Percentiles rank a stretch among this genome's conserved stretches.
Evolutionary conservation across 768 basidiomycete species (phyloP).

Genomic region (Auricularia sp.): DNA sequence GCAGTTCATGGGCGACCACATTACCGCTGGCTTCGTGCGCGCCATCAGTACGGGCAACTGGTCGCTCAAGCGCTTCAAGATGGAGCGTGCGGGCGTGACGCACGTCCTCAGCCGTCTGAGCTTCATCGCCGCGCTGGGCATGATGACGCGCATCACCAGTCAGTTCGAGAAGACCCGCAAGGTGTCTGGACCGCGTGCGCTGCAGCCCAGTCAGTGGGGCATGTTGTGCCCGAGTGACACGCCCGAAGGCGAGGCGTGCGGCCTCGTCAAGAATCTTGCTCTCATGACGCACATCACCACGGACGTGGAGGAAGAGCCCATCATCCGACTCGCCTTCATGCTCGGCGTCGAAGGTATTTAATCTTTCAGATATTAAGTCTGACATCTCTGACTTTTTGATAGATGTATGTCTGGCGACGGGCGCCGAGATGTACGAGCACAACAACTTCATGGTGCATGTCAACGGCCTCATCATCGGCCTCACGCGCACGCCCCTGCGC

Average conservation of each 20-base stretch:
- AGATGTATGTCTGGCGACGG: conserved; percentile 85
- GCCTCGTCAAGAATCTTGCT: conserved; percentile 95
- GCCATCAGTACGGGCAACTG: conserved; percentile 97
- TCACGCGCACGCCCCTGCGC: conserved; percentile 72
- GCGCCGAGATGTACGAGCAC: conserved; percentile 90
- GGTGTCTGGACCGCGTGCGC: conserved; percentile 90
- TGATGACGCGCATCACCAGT: conserved; percentile 99
- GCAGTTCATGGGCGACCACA: conserved; percentile 92
- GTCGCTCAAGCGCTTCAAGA: conserved; percentile 98
- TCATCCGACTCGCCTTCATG: conserved; percentile 81
- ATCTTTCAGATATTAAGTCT: not conserved
- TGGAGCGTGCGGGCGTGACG: conserved; percentile 97
- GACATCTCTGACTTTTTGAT: conserved; percentile 7
- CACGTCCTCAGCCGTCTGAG: conserved; percentile 91
- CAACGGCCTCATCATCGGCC: conserved; percentile 90
- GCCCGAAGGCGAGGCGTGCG: conserved; percentile 98
- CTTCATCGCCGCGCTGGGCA: conserved; percentile 95
- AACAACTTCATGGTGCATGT: conserved; percentile 92
- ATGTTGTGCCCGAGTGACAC: conserved; percentile 97
- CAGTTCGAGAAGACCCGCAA: conserved; percentile 99
- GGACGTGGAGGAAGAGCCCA: conserved; percentile 92
- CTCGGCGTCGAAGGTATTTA: conserved; percentile 88
- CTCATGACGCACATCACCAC: conserved; percentile 99
- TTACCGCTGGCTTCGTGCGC: conserved; percentile 90
- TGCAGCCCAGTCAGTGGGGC: conserved; percentile 99